phyloP scores from a whole-genome alignment of 2,329 filamentous ascomycete genomes.

The Venturia pyrina region DNA sequence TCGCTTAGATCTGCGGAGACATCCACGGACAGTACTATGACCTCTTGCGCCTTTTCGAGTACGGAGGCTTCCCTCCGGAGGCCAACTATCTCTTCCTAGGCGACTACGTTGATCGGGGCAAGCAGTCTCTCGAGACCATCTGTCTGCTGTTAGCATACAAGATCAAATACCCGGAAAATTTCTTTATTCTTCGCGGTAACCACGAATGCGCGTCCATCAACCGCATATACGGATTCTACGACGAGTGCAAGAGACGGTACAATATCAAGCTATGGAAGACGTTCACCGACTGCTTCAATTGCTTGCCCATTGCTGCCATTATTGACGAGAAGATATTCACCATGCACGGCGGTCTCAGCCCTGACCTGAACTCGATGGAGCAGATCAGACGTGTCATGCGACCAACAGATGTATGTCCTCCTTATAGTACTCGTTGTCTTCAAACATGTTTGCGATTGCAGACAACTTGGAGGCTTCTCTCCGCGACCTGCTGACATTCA shows the following conservation, averaged over 20 bases:
- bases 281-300: slow-evolving; percentile 99
- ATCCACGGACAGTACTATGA: slow-evolving; percentile 99
- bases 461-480: slow-evolving; percentile 10
- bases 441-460: slow-evolving; percentile 1
- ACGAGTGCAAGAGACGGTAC: slow-evolving; percentile 97
- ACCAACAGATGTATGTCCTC: slow-evolving; percentile 80
- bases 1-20: slow-evolving; percentile 83
- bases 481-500: slow-evolving; percentile 30
- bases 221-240: slow-evolving; percentile 99
- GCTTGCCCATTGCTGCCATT: slow-evolving; percentile 92
- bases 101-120: slow-evolving; percentile 97
- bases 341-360: slow-evolving; percentile 96
- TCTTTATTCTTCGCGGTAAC: slow-evolving; percentile 97
- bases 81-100: slow-evolving; percentile 99
- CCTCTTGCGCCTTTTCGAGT: slow-evolving; percentile 92
- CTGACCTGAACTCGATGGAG: slow-evolving; percentile 98
- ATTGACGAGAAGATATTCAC: slow-evolving; percentile 99
- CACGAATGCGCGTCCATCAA: slow-evolving; percentile 99
- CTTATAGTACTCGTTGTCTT: slow-evolving; percentile 16
- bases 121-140: slow-evolving; percentile 98
- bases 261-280: slow-evolving; percentile 99
- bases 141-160: slow-evolving; percentile 95
- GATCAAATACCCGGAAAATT: slow-evolving; percentile 99
- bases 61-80: slow-evolving; percentile 94
- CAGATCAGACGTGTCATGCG: slow-evolving; percentile 98